Conservation (phyloP, 768 basidiomycete species). For the Leccinum disarticulatum region DNA sequence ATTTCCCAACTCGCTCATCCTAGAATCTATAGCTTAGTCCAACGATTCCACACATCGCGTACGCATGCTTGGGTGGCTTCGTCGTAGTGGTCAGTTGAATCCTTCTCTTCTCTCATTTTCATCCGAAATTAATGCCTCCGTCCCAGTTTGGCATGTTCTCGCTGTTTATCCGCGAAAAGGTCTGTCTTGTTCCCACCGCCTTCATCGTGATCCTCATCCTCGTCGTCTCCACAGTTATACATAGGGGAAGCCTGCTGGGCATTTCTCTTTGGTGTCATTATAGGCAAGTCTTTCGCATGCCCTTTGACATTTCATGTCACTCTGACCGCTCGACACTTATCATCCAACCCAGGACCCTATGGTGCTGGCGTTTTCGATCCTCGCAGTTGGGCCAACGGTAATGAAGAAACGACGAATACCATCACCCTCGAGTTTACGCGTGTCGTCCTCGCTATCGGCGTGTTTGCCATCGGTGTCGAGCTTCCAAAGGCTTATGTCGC, state of each 20-base stretch:
- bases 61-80: conserved; percentile 79
- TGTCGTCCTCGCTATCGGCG: conserved; percentile 92
- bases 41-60: conserved; percentile 70
- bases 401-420: conserved; percentile 53
- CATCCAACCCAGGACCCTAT: conserved; percentile 62
- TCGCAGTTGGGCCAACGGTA: conserved; percentile 61
- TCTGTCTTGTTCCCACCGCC: conserved; percentile 27
- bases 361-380: conserved; percentile 82
- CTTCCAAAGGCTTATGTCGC: conserved; percentile 94
- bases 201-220: conserved; percentile 8
- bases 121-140: background rate
- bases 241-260: conserved; percentile 97
- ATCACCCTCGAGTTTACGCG: conserved; percentile 90
- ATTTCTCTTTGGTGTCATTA: conserved; percentile 88
- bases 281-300: conserved; percentile 49
- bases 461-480: conserved; percentile 98
- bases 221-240: conserved; percentile 54
- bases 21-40: conserved; percentile 39
- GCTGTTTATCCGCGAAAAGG: conserved; percentile 84
- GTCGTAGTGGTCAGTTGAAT: conserved; percentile 61
- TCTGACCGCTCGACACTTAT: conserved; percentile 6
- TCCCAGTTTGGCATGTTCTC: conserved; percentile 92
- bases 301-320: background rate
- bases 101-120: background rate
- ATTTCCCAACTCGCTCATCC: conserved; percentile 3